Conservation (phyloP, 2,329 filamentous ascomycete species). For the Xenoacremonium recifei region DNA sequence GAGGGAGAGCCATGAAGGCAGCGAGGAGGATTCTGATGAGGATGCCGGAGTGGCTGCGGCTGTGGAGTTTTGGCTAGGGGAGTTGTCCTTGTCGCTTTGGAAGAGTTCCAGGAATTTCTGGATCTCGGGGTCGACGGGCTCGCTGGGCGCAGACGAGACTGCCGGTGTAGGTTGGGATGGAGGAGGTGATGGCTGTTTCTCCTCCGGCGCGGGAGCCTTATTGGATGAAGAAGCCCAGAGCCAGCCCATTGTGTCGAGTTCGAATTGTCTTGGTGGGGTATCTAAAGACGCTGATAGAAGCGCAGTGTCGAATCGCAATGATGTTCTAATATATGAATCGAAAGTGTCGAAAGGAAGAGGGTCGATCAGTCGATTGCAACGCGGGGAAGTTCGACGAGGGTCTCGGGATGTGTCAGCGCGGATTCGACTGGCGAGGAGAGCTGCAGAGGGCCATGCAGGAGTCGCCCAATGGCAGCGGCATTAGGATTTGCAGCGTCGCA, state of each 20-base stretch:
- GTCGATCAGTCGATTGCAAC: no score
- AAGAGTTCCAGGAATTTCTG: slow-evolving; percentile 53
- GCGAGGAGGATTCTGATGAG: slow-evolving; percentile 28
- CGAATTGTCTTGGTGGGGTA: no score
- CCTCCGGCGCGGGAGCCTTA: slow-evolving; percentile 23
- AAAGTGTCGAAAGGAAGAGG: background rate
- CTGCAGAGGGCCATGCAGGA: background rate
- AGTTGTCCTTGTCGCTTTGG: slow-evolving; percentile 30
- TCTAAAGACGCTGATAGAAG: no score
- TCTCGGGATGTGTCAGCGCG: background rate
- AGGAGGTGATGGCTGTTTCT: slow-evolving; percentile 20
- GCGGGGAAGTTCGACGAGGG: background rate
- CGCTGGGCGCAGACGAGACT: slow-evolving; percentile 22
- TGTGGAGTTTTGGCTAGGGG: slow-evolving; percentile 14
- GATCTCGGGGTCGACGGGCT: slow-evolving; percentile 48
- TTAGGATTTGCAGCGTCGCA: background rate
- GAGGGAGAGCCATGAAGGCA: slow-evolving; percentile 35
- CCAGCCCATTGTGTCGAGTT: slow-evolving; percentile 56
- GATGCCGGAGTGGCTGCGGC: slow-evolving; percentile 22
- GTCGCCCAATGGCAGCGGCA: slow-evolving; percentile 3
- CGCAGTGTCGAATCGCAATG: background rate
- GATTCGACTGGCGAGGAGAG: background rate
- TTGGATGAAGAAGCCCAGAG: slow-evolving; percentile 50
- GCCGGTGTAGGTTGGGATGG: slow-evolving; percentile 17
- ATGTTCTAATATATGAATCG: no score